Percentiles rank a stretch among this genome's conserved stretches.
These are phyloP conservation scores for Chaetomium fimeti DNA, from an alignment of 495 filamentous ascomycete genomes.

Conservation along the genomic window DNA sequence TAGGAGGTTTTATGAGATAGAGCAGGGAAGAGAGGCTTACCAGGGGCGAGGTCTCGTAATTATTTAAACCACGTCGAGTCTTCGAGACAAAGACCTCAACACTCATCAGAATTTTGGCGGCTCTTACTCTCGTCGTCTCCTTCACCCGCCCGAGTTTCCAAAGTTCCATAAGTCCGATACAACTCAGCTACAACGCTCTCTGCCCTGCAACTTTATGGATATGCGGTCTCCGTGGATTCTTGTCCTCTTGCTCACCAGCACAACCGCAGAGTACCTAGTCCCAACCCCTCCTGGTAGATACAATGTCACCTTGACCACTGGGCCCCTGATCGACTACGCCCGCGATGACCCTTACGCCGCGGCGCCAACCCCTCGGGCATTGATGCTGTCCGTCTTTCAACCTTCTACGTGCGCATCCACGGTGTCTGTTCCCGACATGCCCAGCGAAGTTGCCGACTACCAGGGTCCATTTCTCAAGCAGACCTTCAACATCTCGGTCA, in stretches of 20 bases:
- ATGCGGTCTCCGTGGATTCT: background rate
- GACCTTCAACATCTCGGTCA: background rate
- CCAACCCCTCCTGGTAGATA: constrained; percentile 15
- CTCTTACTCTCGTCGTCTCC: background rate
- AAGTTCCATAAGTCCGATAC: no score
- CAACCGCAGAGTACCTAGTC: constrained; percentile 4
- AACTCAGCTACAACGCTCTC: no score
- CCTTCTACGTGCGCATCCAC: constrained; percentile 13
- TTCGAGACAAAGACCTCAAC: background rate
- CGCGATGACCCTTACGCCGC: constrained; percentile 17
- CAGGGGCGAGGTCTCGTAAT: no score
- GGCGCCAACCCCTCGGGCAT: constrained; percentile 13
- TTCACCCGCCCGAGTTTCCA: no score
- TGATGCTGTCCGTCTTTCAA: constrained; percentile 19
- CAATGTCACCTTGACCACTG: constrained; percentile 18
- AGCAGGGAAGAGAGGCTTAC: background rate
- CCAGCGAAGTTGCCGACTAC: background rate
- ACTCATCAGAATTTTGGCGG: background rate
- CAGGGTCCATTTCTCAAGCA: background rate
- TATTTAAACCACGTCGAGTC: no score
- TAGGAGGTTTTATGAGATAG: background rate
- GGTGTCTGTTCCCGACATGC: background rate
- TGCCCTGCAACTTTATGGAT: no score
- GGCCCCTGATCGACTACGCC: constrained; percentile 18
- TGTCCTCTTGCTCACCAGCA: background rate